These are phyloP conservation scores for Kalmusia sp. DNA, from an alignment of 2,329 filamentous ascomycete species.

Conservation along the genomic window DNA sequence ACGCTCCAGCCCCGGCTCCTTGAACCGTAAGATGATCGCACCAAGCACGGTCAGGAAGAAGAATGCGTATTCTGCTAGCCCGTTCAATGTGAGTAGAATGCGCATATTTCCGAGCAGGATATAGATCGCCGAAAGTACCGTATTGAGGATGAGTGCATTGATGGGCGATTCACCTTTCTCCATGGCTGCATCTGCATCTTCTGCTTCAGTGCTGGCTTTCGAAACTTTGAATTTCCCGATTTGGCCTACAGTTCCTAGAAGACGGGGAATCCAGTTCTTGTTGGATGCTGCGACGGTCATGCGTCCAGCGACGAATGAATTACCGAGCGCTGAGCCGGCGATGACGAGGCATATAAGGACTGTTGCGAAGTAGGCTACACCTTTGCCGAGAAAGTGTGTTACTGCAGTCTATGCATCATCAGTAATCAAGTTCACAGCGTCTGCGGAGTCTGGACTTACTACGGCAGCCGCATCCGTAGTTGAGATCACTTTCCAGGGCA, in stretches of 20 bases:
- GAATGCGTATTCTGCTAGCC: conserved; percentile 61
- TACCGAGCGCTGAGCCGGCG: conserved; percentile 67
- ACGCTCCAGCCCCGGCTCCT: conserved; percentile 61
- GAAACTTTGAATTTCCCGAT: conserved; percentile 37
- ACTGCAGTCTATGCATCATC: conserved; percentile 34
- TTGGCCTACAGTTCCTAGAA: conserved; percentile 37
- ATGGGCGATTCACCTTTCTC: conserved; percentile 46
- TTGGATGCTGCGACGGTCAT: conserved; percentile 67
- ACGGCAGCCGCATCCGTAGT: conserved; percentile 70
- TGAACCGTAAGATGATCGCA: conserved; percentile 63
- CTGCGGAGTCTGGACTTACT: conserved; percentile 48
- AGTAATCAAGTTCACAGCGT: neutral
- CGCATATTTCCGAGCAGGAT: conserved; percentile 69
- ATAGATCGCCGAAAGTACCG: conserved; percentile 59
- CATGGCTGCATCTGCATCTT: conserved; percentile 29
- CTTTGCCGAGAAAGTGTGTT: conserved; percentile 61
- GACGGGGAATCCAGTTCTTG: conserved; percentile 39
- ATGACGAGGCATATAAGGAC: conserved; percentile 67
- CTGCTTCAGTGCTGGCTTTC: conserved; percentile 9
- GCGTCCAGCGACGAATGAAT: conserved; percentile 68
- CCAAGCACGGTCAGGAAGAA: conserved; percentile 70
- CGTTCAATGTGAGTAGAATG: conserved; percentile 62
- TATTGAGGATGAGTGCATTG: conserved; percentile 44
- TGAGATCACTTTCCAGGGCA: conserved; percentile 66
- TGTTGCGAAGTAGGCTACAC: conserved; percentile 59